These are phyloP conservation scores for Zygotorulaspora florentina DNA, from an alignment of 805 yeast genomes.

Conservation along the genomic window DNA sequence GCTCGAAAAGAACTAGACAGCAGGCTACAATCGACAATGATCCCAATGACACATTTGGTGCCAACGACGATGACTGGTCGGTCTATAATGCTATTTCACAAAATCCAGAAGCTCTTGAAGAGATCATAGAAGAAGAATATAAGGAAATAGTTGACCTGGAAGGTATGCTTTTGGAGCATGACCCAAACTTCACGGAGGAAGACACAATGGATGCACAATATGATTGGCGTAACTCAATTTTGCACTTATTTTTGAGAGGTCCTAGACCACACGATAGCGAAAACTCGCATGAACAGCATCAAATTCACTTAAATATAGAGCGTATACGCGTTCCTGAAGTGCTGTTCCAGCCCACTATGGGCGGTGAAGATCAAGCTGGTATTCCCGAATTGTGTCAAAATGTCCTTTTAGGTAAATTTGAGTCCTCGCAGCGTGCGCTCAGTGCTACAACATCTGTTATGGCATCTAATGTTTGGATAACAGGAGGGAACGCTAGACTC, in stretches of 20 bases:
- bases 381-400: constrained; percentile 72
- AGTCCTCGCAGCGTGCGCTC: constrained; percentile 49
- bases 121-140: constrained; percentile 71
- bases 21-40: constrained; percentile 78
- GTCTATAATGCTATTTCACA: constrained; percentile 79
- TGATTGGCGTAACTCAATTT: constrained; percentile 76
- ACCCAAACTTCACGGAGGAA: constrained; percentile 80
- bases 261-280: constrained; percentile 83
- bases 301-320: constrained; percentile 85
- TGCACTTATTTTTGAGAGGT: constrained; percentile 86
- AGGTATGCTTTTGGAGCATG: constrained; percentile 70
- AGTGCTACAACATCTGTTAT: constrained; percentile 23
- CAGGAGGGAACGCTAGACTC: constrained; percentile 79
- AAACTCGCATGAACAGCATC: constrained; percentile 80
- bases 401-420: constrained; percentile 57
- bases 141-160: constrained; percentile 59
- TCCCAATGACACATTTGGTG: constrained; percentile 91
- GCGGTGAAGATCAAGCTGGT: constrained; percentile 95
- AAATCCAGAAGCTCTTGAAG: constrained; percentile 61
- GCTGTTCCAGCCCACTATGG: constrained; percentile 85
- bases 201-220: constrained; percentile 76
- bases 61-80: constrained; percentile 94
- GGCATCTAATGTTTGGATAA: constrained; percentile 62
- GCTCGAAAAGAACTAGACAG: constrained; percentile 47
- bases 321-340: constrained; percentile 90